Conservation (phyloP, 2,329 filamentous ascomycete genomes). For the Chaetomium sp. region DNA sequence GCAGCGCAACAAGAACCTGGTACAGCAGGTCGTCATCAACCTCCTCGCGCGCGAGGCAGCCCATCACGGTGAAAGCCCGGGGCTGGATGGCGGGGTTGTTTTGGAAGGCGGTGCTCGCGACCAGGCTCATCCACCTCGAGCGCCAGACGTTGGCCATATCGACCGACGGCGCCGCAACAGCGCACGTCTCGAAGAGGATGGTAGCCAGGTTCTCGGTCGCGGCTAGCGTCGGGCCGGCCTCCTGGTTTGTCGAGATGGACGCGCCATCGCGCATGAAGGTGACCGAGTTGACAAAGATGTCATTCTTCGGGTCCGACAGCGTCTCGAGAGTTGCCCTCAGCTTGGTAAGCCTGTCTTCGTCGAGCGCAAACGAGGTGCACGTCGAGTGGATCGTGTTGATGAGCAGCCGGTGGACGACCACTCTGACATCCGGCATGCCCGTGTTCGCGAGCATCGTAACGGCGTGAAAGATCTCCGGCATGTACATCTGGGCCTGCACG, state of each 20-base stretch:
- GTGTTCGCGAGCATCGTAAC: conserved; percentile 72
- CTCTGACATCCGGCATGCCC: conserved; percentile 58
- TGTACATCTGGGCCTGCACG: conserved; percentile 66
- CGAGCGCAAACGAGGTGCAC: conserved; percentile 65
- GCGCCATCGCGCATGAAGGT: conserved; percentile 54
- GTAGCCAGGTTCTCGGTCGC: conserved; percentile 64
- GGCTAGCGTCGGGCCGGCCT: conserved; percentile 53
- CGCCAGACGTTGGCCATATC: conserved; percentile 70
- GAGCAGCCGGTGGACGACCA: conserved; percentile 63
- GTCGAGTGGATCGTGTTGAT: conserved; percentile 69
- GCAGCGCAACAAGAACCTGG: conserved; percentile 68
- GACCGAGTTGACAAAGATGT: conserved; percentile 57
- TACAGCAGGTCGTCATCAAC: conserved; percentile 72
- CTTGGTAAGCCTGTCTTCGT: conserved; percentile 60
- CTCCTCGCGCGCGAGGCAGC: conserved; percentile 69
- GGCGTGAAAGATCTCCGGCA: conserved; percentile 70
- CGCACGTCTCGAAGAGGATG: conserved; percentile 64
- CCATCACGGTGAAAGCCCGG: conserved; percentile 70
- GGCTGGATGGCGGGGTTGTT: conserved; percentile 73
- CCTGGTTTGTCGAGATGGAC: conserved; percentile 57
- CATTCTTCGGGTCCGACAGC: conserved; percentile 61
- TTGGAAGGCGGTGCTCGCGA: conserved; percentile 72
- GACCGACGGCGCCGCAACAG: conserved; percentile 63
- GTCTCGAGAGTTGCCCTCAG: conserved; percentile 59
- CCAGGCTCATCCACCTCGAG: conserved; percentile 72